Evolutionary conservation across 768 basidiomycete species (phyloP), one percentile per base, ranked within the genome.

Genomic region (Mycena maculata): DNA sequence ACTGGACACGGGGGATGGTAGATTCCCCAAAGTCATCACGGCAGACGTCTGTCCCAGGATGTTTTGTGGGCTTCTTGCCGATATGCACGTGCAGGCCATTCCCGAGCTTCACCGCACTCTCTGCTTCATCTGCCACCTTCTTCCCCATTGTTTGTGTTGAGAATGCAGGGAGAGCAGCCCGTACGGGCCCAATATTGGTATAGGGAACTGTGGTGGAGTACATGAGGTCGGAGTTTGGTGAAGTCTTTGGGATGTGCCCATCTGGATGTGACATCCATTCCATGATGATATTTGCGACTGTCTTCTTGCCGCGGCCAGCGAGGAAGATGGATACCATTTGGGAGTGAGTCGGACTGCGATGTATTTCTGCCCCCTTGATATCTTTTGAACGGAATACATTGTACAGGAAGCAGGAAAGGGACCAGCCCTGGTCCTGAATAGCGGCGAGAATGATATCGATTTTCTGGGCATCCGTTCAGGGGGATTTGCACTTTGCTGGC

Each of bases 271-370:
- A 4, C 53, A 55, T 55, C 53, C 53, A 55, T 39, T 55, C 36
- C 16, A 3, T 2, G 16, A 55, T 39, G 22, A 55, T 55, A 13
- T 55, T 15, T 5, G 36, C 53, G 11, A 53, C 31, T 2, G 52
- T 53, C 1, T 38, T 23, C 31, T 56, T 39, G 13, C 20, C 54
- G 4, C 54, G 62, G 4, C 62, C 62, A 1, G 44, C 45, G 1
- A 63, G 25, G 23, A 63, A 63, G 3, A 20, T 30, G 2, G 62
- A 63, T 1, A 63, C 54, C 62, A 63, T 63, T 47, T 63, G 62
- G 20, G 44, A 31, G 33, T 63, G 62, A n/a, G n/a, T 39, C 6
- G 11, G 9, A 16, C 30, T 36, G 2, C 62, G 62, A 22, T 55
- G 15, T 8, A 63, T n/a, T 7, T 1, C 1, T 7, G 47, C 25